Evolutionary conservation across 2,329 filamentous ascomycete genomes (phyloP).

Genomic region (Calonectria hawksworthii): DNA sequence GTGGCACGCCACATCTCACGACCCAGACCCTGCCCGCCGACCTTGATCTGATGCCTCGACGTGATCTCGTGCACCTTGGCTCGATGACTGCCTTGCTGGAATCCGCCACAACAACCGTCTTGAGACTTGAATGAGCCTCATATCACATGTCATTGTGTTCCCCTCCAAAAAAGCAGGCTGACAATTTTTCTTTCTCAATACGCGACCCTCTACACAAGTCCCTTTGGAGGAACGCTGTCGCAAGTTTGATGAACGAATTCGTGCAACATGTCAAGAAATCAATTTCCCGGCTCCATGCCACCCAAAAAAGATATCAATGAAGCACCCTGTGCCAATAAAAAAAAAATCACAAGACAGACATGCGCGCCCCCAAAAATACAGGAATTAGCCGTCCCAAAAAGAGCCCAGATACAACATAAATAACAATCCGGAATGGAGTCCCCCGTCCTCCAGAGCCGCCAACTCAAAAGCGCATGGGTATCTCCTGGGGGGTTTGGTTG

Average conservation of each 20-base stretch:
- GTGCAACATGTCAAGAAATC: slow-evolving; percentile 41
- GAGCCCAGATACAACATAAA: slow-evolving; percentile 35
- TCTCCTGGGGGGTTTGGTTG: slow-evolving; percentile 47
- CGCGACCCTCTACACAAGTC: slow-evolving; percentile 16
- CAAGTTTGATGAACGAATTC: slow-evolving; percentile 20
- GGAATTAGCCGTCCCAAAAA: slow-evolving; percentile 25
- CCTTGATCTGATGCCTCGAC: slow-evolving; percentile 43
- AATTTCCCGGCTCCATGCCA: slow-evolving; percentile 42
- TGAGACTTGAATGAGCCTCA: slow-evolving; percentile 34
- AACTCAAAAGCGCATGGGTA: slow-evolving; percentile 46
- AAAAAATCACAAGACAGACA: slow-evolving; percentile 31
- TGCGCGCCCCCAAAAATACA: slow-evolving; percentile 35
- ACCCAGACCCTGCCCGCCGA: slow-evolving; percentile 38
- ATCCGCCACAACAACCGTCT: slow-evolving; percentile 25
- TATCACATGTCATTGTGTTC: slow-evolving; percentile 37
- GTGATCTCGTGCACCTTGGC: slow-evolving; percentile 41
- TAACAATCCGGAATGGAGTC: slow-evolving; percentile 44
- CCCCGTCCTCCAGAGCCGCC: slow-evolving; percentile 46
- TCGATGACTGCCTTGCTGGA: slow-evolving; percentile 35
- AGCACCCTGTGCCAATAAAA: slow-evolving; percentile 35
- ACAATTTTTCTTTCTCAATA: not conserved
- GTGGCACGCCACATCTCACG: slow-evolving; percentile 46
- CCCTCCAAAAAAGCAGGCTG: not conserved
- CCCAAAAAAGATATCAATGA: slow-evolving; percentile 37
- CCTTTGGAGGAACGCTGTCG: slow-evolving; percentile 17